Evolutionary conservation across 2,329 filamentous ascomycete genomes (phyloP).

Genomic region (Dothidotthia symphoricarpi): DNA sequence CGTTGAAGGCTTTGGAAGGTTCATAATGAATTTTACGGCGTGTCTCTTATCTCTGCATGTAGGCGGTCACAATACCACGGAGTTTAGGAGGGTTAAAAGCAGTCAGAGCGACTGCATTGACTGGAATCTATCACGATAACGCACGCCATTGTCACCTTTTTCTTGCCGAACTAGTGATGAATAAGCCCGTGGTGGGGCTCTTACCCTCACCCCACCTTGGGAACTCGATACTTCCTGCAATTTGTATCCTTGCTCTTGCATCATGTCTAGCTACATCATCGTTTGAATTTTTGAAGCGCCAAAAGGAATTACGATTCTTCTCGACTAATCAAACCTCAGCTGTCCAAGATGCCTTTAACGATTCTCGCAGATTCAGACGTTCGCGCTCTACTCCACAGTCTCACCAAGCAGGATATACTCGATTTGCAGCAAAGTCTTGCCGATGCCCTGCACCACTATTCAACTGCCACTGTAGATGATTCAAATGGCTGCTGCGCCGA

Average conservation of each 20-base stretch:
- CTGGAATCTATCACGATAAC: conserved; percentile 38
- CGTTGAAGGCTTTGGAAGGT: conserved; percentile 24
- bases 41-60: conserved; percentile 44
- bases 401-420: conserved; percentile 57
- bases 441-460: conserved; percentile 64
- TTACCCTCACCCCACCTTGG: too few species aligned
- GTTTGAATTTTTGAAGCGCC: too few species aligned
- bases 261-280: conserved; percentile 1
- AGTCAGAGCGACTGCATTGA: conserved; percentile 35
- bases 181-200: conserved; percentile 10
- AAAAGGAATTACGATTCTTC: too few species aligned
- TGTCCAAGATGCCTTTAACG: conserved; percentile 43
- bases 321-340: too few species aligned
- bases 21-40: conserved; percentile 37
- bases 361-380: conserved; percentile 59
- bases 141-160: conserved; percentile 29
- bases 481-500: conserved; percentile 56
- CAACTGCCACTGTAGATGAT: conserved; percentile 59
- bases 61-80: conserved; percentile 41
- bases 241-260: neutral
- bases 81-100: conserved; percentile 43
- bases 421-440: conserved; percentile 59
- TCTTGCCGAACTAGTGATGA: conserved; percentile 19
- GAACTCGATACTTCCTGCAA: too few species aligned
- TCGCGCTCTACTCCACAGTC: conserved; percentile 53